These are phyloP conservation scores for Biscogniauxia mediterranea DNA, from an alignment of 2,329 filamentous ascomycete species.

Conservation along the genomic window DNA sequence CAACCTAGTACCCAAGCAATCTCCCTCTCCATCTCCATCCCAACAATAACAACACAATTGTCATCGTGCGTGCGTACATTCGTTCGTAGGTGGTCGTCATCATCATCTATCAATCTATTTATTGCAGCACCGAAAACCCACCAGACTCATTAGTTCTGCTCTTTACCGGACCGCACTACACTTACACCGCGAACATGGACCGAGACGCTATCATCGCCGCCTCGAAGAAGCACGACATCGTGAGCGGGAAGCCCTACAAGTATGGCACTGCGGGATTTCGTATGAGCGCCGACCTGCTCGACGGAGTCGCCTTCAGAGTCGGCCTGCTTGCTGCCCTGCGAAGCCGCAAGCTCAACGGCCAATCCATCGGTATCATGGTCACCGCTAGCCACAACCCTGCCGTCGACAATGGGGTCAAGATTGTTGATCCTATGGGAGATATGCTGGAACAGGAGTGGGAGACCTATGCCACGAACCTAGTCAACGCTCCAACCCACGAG, in stretches of 20 bases:
- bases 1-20: too few relatives aligned
- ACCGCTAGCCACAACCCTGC: constrained; percentile 92
- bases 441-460: constrained; percentile 99
- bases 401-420: constrained; percentile 87
- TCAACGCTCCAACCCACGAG: constrained; percentile 77
- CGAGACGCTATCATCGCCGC: constrained; percentile 54
- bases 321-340: constrained; percentile 85
- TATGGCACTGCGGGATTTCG: constrained; percentile 69
- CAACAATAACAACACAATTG: too few relatives aligned
- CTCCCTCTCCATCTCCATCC: too few relatives aligned
- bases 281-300: constrained; percentile 75
- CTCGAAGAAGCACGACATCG: constrained; percentile 61
- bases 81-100: too few relatives aligned
- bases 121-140: neutral
- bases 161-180: neutral
- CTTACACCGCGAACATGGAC: constrained; percentile 43
- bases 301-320: constrained; percentile 89
- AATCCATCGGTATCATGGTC: constrained; percentile 95
- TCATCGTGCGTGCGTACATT: too few relatives aligned
- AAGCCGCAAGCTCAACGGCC: constrained; percentile 83
- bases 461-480: constrained; percentile 78
- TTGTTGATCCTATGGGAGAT: constrained; percentile 96
- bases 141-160: too few relatives aligned
- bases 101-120: neutral
- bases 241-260: constrained; percentile 55